A percentile compares a stretch with the other conserved stretches of the same genome.
These are phyloP conservation scores for Acacia pycnantha DNA, from an alignment of 331 rosid genomes.

Conservation along the genomic window DNA sequence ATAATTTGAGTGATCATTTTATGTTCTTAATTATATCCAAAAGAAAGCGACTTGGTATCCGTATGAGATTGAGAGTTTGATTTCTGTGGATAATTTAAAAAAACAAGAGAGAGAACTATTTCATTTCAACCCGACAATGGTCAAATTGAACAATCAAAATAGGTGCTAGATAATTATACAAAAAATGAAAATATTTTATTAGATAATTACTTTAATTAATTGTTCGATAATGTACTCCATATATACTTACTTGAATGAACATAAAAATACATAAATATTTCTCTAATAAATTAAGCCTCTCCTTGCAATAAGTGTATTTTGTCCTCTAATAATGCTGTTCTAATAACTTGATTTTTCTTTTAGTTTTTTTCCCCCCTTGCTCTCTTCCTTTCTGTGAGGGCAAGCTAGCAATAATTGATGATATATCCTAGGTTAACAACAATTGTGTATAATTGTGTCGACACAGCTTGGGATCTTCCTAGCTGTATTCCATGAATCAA, in stretches of 20 bases:
- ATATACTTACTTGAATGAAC: not conserved
- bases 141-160: not conserved
- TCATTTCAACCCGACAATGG: not conserved
- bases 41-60: not conserved
- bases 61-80: not conserved
- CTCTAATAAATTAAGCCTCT: not conserved
- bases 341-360: not conserved
- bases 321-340: constrained; percentile 30
- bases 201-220: not conserved
- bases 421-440: constrained; percentile 43
- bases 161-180: not conserved
- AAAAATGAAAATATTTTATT: not conserved
- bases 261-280: not conserved
- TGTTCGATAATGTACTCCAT: not conserved
- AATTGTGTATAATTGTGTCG: constrained; percentile 31
- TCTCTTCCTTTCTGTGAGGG: constrained; percentile 8
- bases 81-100: not conserved
- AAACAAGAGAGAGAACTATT: not conserved
- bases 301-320: constrained; percentile 31
- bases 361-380: no score
- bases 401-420: constrained; percentile 39
- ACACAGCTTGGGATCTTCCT: constrained; percentile 30
- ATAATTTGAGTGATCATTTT: not conserved
- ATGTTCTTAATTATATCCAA: not conserved
- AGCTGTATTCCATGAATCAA: constrained; percentile 45